Evolutionary conservation across 1,284 basidiomycete species (phyloP).

Genomic region (Microbotryomycetes sp.): DNA sequence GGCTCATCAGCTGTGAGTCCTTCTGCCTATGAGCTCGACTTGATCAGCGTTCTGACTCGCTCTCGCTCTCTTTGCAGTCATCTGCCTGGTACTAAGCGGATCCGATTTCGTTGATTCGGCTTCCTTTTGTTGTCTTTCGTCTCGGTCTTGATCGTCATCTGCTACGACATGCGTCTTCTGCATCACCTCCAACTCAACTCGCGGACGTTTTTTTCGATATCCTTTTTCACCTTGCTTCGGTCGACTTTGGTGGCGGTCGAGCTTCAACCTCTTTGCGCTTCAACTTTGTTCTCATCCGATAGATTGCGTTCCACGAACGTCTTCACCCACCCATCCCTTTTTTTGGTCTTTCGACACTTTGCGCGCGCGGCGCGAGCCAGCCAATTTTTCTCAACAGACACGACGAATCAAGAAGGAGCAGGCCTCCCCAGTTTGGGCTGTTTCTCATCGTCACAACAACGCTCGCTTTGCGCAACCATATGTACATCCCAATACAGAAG

Average conservation of each 20-base stretch:
- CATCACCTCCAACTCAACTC: too few relatives aligned
- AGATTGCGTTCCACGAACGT: not conserved
- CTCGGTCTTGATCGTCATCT: not conserved
- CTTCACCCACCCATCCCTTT: too few relatives aligned
- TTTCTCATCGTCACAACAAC: too few relatives aligned
- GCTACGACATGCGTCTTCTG: not conserved
- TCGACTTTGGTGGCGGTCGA: too few relatives aligned
- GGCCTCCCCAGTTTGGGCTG: too few relatives aligned
- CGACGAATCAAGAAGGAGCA: too few relatives aligned
- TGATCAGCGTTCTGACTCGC: not conserved
- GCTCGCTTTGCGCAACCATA: too few relatives aligned
- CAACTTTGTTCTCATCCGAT: not conserved
- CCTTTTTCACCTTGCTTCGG: not conserved
- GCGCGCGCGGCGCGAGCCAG: too few relatives aligned
- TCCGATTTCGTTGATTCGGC: too few relatives aligned
- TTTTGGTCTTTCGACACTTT: too few relatives aligned
- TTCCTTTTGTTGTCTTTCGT: not conserved
- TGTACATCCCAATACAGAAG: too few relatives aligned
- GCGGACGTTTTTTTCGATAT: not conserved
- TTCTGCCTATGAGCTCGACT: constrained; percentile 9
- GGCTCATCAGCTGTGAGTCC: constrained; percentile 4
- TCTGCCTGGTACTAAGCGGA: constrained; percentile 17
- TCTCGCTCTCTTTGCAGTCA: not conserved
- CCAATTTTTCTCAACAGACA: too few relatives aligned
- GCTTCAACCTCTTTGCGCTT: not conserved